Evolutionary conservation across 2,329 filamentous ascomycete genomes (phyloP).

Genomic region (Chaetomiaceae sp.): DNA sequence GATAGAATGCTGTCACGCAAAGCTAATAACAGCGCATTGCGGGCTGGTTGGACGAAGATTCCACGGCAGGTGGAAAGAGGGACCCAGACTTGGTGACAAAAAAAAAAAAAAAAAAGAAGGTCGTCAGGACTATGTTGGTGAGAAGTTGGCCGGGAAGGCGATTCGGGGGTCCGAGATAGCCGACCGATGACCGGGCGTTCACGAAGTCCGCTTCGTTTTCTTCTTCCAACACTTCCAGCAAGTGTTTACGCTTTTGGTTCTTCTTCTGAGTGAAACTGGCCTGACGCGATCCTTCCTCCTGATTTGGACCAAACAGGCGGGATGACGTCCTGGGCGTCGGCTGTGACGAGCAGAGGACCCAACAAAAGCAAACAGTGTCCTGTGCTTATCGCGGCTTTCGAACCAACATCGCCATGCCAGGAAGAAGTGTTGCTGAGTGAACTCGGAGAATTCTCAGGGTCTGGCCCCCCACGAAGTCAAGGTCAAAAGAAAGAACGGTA

Average conservation of each 20-base stretch:
- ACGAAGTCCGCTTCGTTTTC: neutral
- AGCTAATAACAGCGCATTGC: slow-evolving; percentile 7
- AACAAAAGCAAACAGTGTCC: slow-evolving; percentile 10
- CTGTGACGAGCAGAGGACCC: neutral
- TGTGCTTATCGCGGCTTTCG: slow-evolving; percentile 8
- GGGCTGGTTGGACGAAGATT: slow-evolving; percentile 13
- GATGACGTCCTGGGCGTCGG: neutral
- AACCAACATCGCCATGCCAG: neutral
- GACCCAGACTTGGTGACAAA: slow-evolving; percentile 11
- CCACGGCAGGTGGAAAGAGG: slow-evolving; percentile 12
- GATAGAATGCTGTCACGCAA: slow-evolving; percentile 15
- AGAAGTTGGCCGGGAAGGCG: neutral
- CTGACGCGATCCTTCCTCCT: neutral
- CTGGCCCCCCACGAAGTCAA: neutral
- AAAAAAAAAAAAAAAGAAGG: neutral
- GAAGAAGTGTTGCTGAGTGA: neutral
- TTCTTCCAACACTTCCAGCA: neutral
- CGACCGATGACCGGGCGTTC: neutral
- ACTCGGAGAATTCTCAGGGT: neutral
- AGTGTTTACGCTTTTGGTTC: neutral
- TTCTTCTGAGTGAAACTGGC: neutral
- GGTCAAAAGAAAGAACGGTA: neutral
- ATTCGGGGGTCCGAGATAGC: slow-evolving; percentile 6
- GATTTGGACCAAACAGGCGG: neutral
- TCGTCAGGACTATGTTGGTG: neutral